Evolutionary conservation across 352 stramenopile species (phyloP), one percentile per base, ranked within the genome.

Genomic region (Phytophthora cryptogea): DNA sequence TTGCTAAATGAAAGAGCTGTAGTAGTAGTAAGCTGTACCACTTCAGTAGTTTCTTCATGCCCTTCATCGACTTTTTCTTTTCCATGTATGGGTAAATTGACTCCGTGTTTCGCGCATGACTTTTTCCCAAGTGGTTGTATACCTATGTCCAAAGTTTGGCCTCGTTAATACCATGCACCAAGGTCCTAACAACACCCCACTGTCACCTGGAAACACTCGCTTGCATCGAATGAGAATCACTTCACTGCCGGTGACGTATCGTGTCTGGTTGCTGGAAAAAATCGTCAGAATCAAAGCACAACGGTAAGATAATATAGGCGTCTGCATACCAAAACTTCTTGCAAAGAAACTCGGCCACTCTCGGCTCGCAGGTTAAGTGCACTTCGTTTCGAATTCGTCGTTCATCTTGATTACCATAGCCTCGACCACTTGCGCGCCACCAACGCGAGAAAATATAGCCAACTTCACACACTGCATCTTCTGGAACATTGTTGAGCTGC

Each of bases 301-400:
- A 40, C 7, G 0, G 9, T 26, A 17, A n/a, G 16, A 8, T 23
- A 51, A 9, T 42, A 23, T 23, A 23, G 20, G 20, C 2, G 2
- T 23, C 20, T 23, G 20, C 53, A 13, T 63, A 84, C 77, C 60
- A 35, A 45, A 92, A 92, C 20, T 80, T 81, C 14, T 82, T 59
- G 57, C 76, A 89, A 2, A 92, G 59, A 61, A 89, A 89, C 5
- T 66, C 68, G 2, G 74, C 70, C n/a, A 92, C 74, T 0, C 10
- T 39, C 5, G 66, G 51, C 10, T 86, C 80, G 39, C 80, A 90
- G 32, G 35, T 70, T 39, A 89, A 50, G 8, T 79, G 66, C 0
- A 79, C 70, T 8, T 70, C 65, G 42, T 58, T 63, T 47, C 54
- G 47, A 52, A 70, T 40, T 42, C 40, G 9, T 49, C 63, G 10